These are phyloP conservation scores for Nephelium lappaceum DNA, from an alignment of 345 rosid species.

Conservation along the genomic window DNA sequence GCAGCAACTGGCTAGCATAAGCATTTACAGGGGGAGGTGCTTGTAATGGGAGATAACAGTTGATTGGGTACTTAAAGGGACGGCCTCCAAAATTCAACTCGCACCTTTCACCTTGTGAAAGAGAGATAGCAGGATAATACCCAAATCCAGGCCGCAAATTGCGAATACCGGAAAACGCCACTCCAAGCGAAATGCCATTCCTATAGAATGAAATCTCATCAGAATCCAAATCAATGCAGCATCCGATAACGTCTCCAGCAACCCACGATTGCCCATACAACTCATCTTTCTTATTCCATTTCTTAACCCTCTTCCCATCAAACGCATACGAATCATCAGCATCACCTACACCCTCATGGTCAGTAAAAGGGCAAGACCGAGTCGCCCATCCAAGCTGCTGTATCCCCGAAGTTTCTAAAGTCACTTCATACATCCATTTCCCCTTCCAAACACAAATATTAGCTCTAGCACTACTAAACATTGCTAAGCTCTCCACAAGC, in stretches of 20 bases:
- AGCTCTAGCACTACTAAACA: conserved; percentile 87
- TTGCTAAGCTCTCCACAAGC: conserved; percentile 83
- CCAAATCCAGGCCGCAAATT: conserved; percentile 83
- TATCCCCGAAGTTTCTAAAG: conserved; percentile 88
- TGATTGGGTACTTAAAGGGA: conserved; percentile 74
- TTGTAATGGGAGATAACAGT: conserved; percentile 72
- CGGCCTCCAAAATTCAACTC: conserved; percentile 84
- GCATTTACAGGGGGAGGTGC: conserved; percentile 50
- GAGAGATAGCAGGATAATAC: conserved; percentile 90
- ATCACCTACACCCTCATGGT: conserved; percentile 95
- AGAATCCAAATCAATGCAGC: conserved; percentile 78
- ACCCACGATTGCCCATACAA: conserved; percentile 94
- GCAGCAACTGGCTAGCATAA: conserved; percentile 60
- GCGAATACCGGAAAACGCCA: conserved; percentile 74
- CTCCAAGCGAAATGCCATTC: conserved; percentile 81
- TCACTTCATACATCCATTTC: conserved; percentile 97
- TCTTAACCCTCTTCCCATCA: conserved; percentile 90
- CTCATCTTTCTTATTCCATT: conserved; percentile 82
- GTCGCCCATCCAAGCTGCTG: conserved; percentile 99
- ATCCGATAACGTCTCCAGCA: conserved; percentile 88
- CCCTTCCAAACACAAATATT: conserved; percentile 92
- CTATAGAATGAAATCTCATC: conserved; percentile 81
- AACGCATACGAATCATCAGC: conserved; percentile 98
- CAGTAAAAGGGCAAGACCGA: conserved; percentile 82
- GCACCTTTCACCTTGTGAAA: conserved; percentile 91